Percentiles rank a stretch among this genome's conserved stretches.
Conservation (phyloP, 441 rosid genomes). For the Croton setiger region DNA sequence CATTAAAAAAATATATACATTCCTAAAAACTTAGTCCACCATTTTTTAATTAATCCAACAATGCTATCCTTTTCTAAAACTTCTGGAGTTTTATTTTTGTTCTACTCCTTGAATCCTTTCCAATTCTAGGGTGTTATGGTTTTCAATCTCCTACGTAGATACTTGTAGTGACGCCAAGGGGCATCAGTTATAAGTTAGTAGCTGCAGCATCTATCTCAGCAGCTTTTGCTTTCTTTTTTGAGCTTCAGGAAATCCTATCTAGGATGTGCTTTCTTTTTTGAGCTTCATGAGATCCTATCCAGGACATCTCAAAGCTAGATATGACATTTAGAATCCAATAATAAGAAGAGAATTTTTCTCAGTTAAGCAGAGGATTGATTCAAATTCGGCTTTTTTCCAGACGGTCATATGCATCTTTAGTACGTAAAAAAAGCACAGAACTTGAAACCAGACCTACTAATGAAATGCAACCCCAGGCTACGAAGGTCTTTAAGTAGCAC, state of each 20-base stretch:
- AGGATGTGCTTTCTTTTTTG: background rate
- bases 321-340: too few species aligned
- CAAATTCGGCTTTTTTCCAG: constrained; percentile 33
- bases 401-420: constrained; percentile 55
- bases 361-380: constrained; percentile 23
- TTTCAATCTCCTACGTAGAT: too few species aligned
- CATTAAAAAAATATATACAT: too few species aligned
- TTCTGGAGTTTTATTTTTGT: too few species aligned
- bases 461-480: constrained; percentile 66
- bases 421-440: constrained; percentile 54
- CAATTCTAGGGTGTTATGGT: too few species aligned
- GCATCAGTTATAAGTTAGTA: too few species aligned
- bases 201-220: too few species aligned
- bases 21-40: too few species aligned
- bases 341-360: background rate
- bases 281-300: background rate
- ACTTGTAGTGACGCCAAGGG: too few species aligned
- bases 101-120: too few species aligned
- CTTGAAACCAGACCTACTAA: constrained; percentile 54
- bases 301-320: background rate
- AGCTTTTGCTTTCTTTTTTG: background rate
- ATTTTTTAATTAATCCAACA: too few species aligned
- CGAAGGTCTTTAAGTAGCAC: constrained; percentile 60
- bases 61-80: too few species aligned
- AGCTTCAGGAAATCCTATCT: background rate